Percentiles rank a stretch among this genome's conserved stretches.
phyloP scores from a whole-genome alignment of 2,329 filamentous ascomycete species.

The Microthyrium microscopicum region DNA sequence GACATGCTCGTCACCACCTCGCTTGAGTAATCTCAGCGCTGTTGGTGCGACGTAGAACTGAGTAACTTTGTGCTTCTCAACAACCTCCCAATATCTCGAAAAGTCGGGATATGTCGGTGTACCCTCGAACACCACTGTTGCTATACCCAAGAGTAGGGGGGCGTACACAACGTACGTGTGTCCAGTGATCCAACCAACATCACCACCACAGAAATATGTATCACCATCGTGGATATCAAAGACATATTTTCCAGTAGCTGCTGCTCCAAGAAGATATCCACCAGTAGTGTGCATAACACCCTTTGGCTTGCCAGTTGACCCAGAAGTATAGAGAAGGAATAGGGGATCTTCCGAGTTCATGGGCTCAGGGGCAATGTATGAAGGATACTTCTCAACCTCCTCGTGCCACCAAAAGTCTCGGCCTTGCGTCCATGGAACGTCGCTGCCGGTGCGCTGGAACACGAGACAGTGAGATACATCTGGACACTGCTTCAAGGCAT shows the following conservation, averaged over 20 bases:
- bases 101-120: conserved; percentile 96
- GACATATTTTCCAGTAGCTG: conserved; percentile 90
- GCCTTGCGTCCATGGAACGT: conserved; percentile 77
- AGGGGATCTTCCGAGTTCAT: conserved; percentile 92
- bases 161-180: conserved; percentile 98
- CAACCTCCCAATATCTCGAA: conserved; percentile 97
- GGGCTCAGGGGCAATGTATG: conserved; percentile 74
- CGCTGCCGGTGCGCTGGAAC: conserved; percentile 85
- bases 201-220: conserved; percentile 91
- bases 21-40: conserved; percentile 81
- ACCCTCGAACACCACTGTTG: conserved; percentile 94
- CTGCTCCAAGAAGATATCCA: conserved; percentile 87
- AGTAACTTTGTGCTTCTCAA: conserved; percentile 84
- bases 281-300: conserved; percentile 96
- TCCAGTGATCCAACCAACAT: conserved; percentile 97
- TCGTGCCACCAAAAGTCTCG: conserved; percentile 98
- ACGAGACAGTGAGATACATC: conserved; percentile 74
- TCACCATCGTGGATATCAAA: conserved; percentile 95
- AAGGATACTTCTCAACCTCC: conserved; percentile 91
- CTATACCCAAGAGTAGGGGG: conserved; percentile 77
- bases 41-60: conserved; percentile 98
- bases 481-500: conserved; percentile 90
- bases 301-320: conserved; percentile 96
- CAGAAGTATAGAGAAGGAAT: conserved; percentile 95
- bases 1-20: conserved; percentile 84